Conservation (phyloP, 805 yeast species). For the Saturnispora dispora region DNA sequence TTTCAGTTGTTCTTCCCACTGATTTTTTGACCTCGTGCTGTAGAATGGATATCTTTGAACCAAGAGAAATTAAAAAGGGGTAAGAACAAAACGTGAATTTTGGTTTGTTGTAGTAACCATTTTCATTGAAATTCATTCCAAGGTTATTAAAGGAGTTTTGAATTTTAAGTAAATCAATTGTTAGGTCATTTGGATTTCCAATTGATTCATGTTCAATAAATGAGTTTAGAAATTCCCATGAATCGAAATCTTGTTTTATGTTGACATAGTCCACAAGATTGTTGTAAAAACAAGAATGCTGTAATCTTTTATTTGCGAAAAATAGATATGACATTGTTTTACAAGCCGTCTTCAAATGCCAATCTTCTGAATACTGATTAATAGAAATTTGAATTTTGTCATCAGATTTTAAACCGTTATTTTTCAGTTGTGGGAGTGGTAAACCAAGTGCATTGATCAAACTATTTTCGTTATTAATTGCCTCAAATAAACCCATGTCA, state of each 20-base stretch:
- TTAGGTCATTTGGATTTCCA: conserved; percentile 28
- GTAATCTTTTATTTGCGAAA: conserved; percentile 38
- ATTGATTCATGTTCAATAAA: conserved; percentile 14
- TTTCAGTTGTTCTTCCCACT: conserved; percentile 84
- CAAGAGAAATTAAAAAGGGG: conserved; percentile 75
- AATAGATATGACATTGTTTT: conserved; percentile 46
- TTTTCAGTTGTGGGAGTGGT: neutral
- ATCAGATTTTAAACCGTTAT: conserved; percentile 1
- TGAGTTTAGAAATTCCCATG: conserved; percentile 54
- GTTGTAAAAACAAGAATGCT: conserved; percentile 56
- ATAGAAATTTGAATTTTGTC: conserved; percentile 33
- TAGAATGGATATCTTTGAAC: conserved; percentile 69
- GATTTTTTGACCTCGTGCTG: conserved; percentile 73
- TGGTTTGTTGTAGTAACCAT: conserved; percentile 19
- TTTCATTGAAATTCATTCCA: conserved; percentile 27
- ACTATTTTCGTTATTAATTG: conserved; percentile 1
- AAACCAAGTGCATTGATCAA: conserved; percentile 4
- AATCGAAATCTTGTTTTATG: conserved; percentile 69
- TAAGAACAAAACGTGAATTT: conserved; percentile 64
- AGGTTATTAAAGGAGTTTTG: conserved; percentile 22
- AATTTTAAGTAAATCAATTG: conserved; percentile 38
- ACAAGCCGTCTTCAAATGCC: conserved; percentile 71
- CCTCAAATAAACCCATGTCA: neutral
- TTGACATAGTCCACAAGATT: conserved; percentile 73
- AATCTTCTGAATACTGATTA: conserved; percentile 64